These are phyloP conservation scores for Hysterium pulicare DNA, from an alignment of 2,329 filamentous ascomycete species.

Conservation along the genomic window DNA sequence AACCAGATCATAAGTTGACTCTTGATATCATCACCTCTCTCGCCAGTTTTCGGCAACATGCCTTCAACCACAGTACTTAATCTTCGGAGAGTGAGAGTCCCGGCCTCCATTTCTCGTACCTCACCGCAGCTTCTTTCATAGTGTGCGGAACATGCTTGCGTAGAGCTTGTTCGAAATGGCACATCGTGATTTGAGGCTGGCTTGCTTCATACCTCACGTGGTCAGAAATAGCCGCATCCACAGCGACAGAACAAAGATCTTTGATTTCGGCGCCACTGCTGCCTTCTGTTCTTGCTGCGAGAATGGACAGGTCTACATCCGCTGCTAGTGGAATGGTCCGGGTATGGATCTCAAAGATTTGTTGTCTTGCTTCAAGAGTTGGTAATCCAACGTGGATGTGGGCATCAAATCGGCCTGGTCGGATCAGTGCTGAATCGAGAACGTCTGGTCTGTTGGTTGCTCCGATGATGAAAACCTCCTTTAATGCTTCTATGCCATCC, in stretches of 20 bases:
- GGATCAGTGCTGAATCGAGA: constrained; percentile 79
- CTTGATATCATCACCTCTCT: no score
- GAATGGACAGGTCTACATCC: constrained; percentile 62
- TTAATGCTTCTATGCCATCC: constrained; percentile 85
- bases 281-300: constrained; percentile 67
- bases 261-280: constrained; percentile 85
- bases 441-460: constrained; percentile 88
- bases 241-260: constrained; percentile 47
- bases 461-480: constrained; percentile 80
- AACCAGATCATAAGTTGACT: no score
- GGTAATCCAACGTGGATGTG: constrained; percentile 84
- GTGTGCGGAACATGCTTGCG: constrained; percentile 41
- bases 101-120: constrained; percentile 40
- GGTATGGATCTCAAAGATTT: constrained; percentile 70
- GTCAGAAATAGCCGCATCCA: constrained; percentile 33
- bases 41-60: no score
- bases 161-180: constrained; percentile 47
- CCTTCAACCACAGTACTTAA: no score
- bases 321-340: constrained; percentile 56
- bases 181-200: constrained; percentile 38
- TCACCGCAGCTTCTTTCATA: constrained; percentile 41
- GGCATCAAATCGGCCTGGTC: constrained; percentile 81
- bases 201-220: constrained; percentile 21
- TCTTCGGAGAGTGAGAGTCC: constrained; percentile 27
- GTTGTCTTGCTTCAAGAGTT: constrained; percentile 65